A percentile compares a stretch with the other conserved stretches of the same genome.
phyloP scores from a whole-genome alignment of 225 moss, liverwort and hornwort species.

The Neckera pumila region DNA sequence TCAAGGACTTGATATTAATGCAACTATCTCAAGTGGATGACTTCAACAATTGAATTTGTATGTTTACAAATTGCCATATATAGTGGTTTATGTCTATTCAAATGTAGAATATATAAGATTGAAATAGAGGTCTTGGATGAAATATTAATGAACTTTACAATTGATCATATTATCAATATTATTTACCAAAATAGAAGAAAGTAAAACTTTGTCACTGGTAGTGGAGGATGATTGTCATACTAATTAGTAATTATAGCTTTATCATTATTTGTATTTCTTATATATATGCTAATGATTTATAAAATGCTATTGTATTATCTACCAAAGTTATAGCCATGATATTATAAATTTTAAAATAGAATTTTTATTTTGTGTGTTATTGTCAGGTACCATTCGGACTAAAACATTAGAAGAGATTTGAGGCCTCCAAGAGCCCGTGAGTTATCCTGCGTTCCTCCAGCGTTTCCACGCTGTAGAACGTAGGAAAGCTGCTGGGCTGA shows the following conservation, averaged over 20 bases:
- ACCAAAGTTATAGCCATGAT: not conserved
- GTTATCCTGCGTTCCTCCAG: too few species aligned
- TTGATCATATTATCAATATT: not conserved
- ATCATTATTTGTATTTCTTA: not conserved
- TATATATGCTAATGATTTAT: not conserved
- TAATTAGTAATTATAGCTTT: not conserved
- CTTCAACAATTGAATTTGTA: not conserved
- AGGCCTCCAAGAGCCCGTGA: too few species aligned
- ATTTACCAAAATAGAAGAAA: not conserved
- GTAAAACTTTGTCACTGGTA: not conserved
- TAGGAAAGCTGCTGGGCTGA: too few species aligned
- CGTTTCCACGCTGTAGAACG: too few species aligned
- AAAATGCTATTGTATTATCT: not conserved
- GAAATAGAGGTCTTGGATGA: not conserved
- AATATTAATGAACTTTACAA: not conserved
- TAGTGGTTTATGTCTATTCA: not conserved
- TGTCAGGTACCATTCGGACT: not conserved
- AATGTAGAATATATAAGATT: not conserved
- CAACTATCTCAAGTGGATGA: not conserved
- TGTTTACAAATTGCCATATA: not conserved
- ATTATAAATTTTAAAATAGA: not conserved
- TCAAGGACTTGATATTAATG: not conserved
- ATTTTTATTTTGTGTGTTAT: not conserved
- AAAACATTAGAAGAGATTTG: too few species aligned
- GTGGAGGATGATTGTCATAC: not conserved